A percentile compares a stretch with the other conserved stretches of the same genome.
Conservation (phyloP, 331 rosid genomes). For the Ulmus americana region DNA sequence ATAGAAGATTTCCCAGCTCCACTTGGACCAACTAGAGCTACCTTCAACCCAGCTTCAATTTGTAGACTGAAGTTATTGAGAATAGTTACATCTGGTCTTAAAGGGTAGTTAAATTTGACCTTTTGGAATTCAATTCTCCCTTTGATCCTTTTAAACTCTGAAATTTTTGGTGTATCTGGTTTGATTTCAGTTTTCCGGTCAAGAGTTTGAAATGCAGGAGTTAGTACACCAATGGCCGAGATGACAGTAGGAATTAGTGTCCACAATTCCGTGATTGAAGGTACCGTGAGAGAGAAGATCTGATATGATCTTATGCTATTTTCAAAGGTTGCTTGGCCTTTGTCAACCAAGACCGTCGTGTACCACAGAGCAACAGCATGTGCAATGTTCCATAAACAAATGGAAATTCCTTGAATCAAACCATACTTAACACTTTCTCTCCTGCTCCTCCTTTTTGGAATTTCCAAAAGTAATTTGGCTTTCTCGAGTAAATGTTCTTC, state of each 20-base stretch:
- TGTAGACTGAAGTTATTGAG: constrained; percentile 60
- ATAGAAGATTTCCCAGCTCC: constrained; percentile 83
- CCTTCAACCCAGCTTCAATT: constrained; percentile 62
- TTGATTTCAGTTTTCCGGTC: constrained; percentile 67
- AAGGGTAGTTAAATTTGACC: constrained; percentile 58
- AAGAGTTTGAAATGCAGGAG: constrained; percentile 72
- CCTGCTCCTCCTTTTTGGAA: constrained; percentile 56
- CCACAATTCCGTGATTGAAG: constrained; percentile 82
- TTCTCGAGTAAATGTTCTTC: constrained; percentile 61
- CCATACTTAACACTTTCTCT: constrained; percentile 67
- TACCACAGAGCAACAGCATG: constrained; percentile 87
- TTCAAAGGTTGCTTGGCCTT: constrained; percentile 47
- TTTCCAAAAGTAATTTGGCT: constrained; percentile 54
- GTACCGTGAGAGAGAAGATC: constrained; percentile 84
- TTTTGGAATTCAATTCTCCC: constrained; percentile 57
- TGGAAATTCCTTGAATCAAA: constrained; percentile 61
- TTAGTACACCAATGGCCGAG: constrained; percentile 64
- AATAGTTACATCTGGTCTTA: constrained; percentile 55
- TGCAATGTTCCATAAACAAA: constrained; percentile 81
- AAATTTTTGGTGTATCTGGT: constrained; percentile 45
- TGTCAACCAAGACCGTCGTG: constrained; percentile 55
- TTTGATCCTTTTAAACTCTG: constrained; percentile 36
- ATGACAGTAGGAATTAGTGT: constrained; percentile 73
- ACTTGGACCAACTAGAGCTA: constrained; percentile 79
- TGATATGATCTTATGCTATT: constrained; percentile 75